Base-by-base conservation (phyloP, 2,329 filamentous ascomycete species). In the Phyllosticta paracitricarpa region DNA sequence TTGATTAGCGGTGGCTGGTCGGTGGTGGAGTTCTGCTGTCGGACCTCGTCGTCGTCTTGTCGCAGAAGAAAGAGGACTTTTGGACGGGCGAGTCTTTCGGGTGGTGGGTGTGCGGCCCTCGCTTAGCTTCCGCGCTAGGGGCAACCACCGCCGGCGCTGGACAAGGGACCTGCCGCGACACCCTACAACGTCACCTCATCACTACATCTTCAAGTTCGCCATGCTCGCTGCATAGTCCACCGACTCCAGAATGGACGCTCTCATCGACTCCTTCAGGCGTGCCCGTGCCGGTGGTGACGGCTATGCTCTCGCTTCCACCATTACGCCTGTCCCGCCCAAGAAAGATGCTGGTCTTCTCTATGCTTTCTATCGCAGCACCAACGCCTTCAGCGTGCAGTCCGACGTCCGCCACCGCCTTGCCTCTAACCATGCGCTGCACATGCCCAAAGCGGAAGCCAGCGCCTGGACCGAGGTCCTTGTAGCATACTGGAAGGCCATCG, bases 381-480 rank as follows among this genome's bases (percentile, higher is more conserved):
- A 89, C 70, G 74, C 80, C 55, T 81, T 84, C 65, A 84, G 84
- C 67, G 78, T 86, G 57, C 84, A 86, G 65, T 79, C 80, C 40
- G 88, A 94, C 68, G 79, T 97, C 59, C 85, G 86, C 61, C 86
- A 89, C 69, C 74, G 77, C 54, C 81, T 94, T 62, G 9, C 24
- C 2, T 84, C 87, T 66, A 84, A 81, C 66, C 81, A 80, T 61
- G 77, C 79, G 30, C 74, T 78, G 30, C 81, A 78, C 58, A 72
- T 91, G 25, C 77, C 80, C n/a, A 81, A 84, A 51, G 82, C 86
- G 51, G 90, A 96, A 76, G 78, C 84, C 25, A 83, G 81, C 62
- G 87, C 86, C n/a, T 99, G 94, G 94, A 80, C 87, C 0, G 92
- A 96, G 51, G 85, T 97, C 30, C 96, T 92, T 70, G 78, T 82